Base-by-base conservation (phyloP, 345 rosid genomes). In the Lagerstroemia speciosa region DNA sequence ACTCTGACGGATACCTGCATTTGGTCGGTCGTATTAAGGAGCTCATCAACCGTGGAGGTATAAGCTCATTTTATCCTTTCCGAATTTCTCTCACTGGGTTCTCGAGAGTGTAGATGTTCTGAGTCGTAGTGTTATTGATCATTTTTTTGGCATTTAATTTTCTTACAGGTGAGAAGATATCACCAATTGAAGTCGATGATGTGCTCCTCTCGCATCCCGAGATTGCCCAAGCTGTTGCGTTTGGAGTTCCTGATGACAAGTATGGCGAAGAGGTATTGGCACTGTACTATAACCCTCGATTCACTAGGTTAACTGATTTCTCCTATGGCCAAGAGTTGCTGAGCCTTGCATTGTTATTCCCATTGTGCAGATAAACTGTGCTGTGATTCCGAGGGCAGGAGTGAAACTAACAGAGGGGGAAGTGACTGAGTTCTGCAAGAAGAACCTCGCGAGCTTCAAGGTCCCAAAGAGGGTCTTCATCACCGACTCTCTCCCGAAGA, bases 11-110 rank as follows among this genome's bases (percentile, higher is more conserved):
- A 24, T 91, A 87, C 77, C 74, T 93, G 89, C 83, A 84, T 76
- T 80, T 93, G 9, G 97, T 91, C 36, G 98, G 98, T 65, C 84
- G 98, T 67, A 93, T 89, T 75, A 93, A 93, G 87, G 98, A 93
- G 83, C 94, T 93, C 37, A 85, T 93, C 71, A 93, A 93, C 79
- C 98, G 98, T 71, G 98, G 98, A 79, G 98, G 98, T 92, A 70
- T 58, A 30, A 27, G 17, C 63, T 30, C 60, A 8, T 30, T 27
- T 29, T 26, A 6, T 58, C 32, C 60, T 53, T 22, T 2, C 12
- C 8, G 11, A 16, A 16, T 19, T 0, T 20, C 16, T 9, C 38
- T 36, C 8, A 36, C 8, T 36, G 8, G 8, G 7, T 36, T 4
- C 38, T 36, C n/a, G n/a, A 3, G 20, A 16, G 20, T 8, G 9